These are phyloP conservation scores for Hura crepitans DNA, from an alignment of 441 rosid genomes.

Conservation along the genomic window DNA sequence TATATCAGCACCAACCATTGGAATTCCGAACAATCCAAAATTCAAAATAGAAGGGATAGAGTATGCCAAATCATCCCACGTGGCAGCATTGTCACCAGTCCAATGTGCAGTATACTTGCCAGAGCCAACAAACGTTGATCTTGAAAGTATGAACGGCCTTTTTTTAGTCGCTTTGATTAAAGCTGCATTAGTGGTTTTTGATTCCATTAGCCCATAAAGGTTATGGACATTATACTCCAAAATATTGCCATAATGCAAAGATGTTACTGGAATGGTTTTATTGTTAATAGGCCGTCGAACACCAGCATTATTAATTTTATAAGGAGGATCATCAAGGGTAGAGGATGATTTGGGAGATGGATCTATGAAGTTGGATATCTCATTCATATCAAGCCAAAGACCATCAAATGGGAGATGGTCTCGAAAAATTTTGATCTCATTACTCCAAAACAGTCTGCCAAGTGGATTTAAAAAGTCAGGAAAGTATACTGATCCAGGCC, in stretches of 20 bases:
- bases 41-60: slow-evolving; percentile 54
- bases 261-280: slow-evolving; percentile 51
- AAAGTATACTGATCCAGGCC: slow-evolving; percentile 68
- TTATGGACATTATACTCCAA: slow-evolving; percentile 66
- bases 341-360: slow-evolving; percentile 41
- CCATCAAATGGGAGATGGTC: slow-evolving; percentile 56
- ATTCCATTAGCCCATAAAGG: slow-evolving; percentile 61
- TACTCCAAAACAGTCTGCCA: slow-evolving; percentile 43
- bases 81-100: slow-evolving; percentile 73
- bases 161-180: slow-evolving; percentile 40
- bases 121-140: slow-evolving; percentile 77
- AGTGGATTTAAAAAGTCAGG: slow-evolving; percentile 67
- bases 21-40: slow-evolving; percentile 68
- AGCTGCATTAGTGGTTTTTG: slow-evolving; percentile 56
- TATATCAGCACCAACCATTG: slow-evolving; percentile 88
- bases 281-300: slow-evolving; percentile 29
- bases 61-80: slow-evolving; percentile 63
- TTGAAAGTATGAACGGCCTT: slow-evolving; percentile 63
- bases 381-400: slow-evolving; percentile 85
- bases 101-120: slow-evolving; percentile 82
- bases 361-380: slow-evolving; percentile 60
- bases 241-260: slow-evolving; percentile 48
- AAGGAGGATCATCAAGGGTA: slow-evolving; percentile 63
- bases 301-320: slow-evolving; percentile 58
- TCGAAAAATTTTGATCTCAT: slow-evolving; percentile 53